Conservation (phyloP, 2,329 filamentous ascomycete species). For the Ascochyta fabae region DNA sequence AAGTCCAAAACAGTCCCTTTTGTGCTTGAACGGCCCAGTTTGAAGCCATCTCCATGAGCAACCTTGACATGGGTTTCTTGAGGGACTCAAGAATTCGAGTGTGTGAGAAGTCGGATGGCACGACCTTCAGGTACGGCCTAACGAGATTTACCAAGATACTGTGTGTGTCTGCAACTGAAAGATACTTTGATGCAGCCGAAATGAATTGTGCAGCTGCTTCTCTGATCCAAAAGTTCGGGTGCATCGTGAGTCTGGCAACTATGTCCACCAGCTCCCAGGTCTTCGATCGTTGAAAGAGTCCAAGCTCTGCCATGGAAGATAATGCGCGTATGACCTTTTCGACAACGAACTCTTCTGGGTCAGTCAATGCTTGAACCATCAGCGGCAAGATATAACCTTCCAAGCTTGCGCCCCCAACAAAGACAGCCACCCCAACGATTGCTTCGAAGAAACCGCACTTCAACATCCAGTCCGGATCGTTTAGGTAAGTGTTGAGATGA, state of each 20-base stretch:
- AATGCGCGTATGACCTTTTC: conserved; percentile 88
- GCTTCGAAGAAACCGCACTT: conserved; percentile 97
- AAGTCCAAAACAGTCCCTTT: conserved; percentile 85
- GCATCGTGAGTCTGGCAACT: conserved; percentile 83
- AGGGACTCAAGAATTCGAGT: conserved; percentile 78
- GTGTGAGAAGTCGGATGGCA: conserved; percentile 73
- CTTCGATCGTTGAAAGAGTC: conserved; percentile 82
- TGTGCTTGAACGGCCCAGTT: conserved; percentile 85
- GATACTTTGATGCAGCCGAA: conserved; percentile 73
- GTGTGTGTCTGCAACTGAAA: conserved; percentile 80
- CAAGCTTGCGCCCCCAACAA: conserved; percentile 84
- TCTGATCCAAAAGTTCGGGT: conserved; percentile 94
- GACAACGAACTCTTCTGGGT: conserved; percentile 92
- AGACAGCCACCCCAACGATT: conserved; percentile 89
- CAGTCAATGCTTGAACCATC: conserved; percentile 93
- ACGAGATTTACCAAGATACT: conserved; percentile 85
- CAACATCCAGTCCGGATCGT: conserved; percentile 94
- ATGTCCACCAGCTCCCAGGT: conserved; percentile 89
- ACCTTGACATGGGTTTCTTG: conserved; percentile 79
- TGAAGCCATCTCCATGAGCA: conserved; percentile 83
- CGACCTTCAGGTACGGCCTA: conserved; percentile 79
- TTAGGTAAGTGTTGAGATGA: conserved; percentile 95
- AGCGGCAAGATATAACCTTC: conserved; percentile 95
- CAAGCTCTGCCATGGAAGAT: conserved; percentile 85
- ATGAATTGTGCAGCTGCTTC: conserved; percentile 88